Conservation (phyloP, 257 asterid species). For the Paulownia fortunei region DNA sequence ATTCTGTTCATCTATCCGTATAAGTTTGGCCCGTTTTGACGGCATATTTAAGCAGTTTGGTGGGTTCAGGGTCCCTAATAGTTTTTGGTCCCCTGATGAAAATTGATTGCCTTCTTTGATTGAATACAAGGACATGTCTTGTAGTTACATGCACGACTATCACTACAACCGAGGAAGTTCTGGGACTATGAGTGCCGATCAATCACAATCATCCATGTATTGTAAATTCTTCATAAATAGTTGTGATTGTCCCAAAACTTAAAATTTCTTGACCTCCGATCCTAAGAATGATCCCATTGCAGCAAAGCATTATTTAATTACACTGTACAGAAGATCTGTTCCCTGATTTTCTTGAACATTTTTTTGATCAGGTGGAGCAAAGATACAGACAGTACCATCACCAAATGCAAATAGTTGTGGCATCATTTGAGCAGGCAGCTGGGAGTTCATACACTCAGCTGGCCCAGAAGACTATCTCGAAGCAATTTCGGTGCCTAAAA, state of each 20-base stretch:
- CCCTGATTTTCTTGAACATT: too few relatives aligned
- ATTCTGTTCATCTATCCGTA: too few relatives aligned
- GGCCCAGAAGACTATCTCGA: slow-evolving; percentile 64
- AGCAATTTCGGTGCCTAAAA: slow-evolving; percentile 70
- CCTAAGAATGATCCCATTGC: too few relatives aligned
- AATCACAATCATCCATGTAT: too few relatives aligned
- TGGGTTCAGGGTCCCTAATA: slow-evolving; percentile 28
- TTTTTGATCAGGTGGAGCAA: slow-evolving; percentile 69
- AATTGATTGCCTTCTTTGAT: slow-evolving; percentile 23
- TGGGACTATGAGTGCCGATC: too few relatives aligned
- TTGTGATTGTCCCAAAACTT: too few relatives aligned
- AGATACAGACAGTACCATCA: slow-evolving; percentile 67
- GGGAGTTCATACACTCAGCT: slow-evolving; percentile 66
- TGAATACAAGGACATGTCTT: neutral
- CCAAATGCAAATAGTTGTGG: slow-evolving; percentile 62
- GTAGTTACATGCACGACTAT: neutral
- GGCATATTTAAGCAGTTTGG: slow-evolving; percentile 37
- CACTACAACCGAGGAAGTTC: neutral
- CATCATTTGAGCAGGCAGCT: slow-evolving; percentile 68
- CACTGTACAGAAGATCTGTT: too few relatives aligned
- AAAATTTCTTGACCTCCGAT: neutral
- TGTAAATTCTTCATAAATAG: too few relatives aligned
- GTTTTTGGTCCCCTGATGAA: slow-evolving; percentile 19
- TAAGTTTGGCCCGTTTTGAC: slow-evolving; percentile 35
- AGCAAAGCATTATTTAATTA: too few relatives aligned